These are phyloP conservation scores for Ogataea glucozyma DNA, from an alignment of 805 yeast species.

Conservation along the genomic window DNA sequence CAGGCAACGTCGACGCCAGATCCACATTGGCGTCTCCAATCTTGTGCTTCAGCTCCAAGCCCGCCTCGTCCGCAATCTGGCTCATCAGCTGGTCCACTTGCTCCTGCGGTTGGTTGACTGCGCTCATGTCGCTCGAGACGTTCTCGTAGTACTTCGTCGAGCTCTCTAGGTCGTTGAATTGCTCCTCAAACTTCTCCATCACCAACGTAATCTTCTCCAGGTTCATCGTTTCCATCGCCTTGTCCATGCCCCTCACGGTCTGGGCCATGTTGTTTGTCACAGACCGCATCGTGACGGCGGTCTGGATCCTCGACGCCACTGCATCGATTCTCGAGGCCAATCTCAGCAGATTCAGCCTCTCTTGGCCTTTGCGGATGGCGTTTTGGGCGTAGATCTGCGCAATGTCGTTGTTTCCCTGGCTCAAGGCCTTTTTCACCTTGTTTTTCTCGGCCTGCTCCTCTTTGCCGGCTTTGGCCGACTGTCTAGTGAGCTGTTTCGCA, in stretches of 20 bases:
- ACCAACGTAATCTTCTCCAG: conserved; percentile 87
- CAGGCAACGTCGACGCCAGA: conserved; percentile 41
- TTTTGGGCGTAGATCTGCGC: conserved; percentile 94
- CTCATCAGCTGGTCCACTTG: conserved; percentile 89
- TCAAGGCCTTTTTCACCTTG: conserved; percentile 84
- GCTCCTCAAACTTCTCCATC: conserved; percentile 96
- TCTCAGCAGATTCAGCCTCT: conserved; percentile 75
- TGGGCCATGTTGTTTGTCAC: conserved; percentile 93
- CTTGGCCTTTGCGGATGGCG: conserved; percentile 90
- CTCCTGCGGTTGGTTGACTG: conserved; percentile 89
- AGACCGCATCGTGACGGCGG: conserved; percentile 96
- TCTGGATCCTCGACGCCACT: conserved; percentile 92
- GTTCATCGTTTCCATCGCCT: conserved; percentile 94
- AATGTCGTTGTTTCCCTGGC: conserved; percentile 85
- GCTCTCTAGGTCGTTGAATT: conserved; percentile 94
- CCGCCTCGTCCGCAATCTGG: conserved; percentile 96
- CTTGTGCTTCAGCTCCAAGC: conserved; percentile 86
- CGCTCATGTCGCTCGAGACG: conserved; percentile 85
- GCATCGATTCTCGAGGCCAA: conserved; percentile 92
- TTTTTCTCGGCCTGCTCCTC: conserved; percentile 87
- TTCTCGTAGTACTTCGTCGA: conserved; percentile 90
- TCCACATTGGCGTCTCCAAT: conserved; percentile 62
- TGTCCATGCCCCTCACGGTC: conserved; percentile 95
- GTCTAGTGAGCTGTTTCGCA: conserved; percentile 87
- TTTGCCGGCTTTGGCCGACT: conserved; percentile 86